Percentiles rank a stretch among this genome's conserved stretches.
Evolutionary conservation across 768 basidiomycete genomes (phyloP).

Genomic region (Thelephora aurantiotincta): DNA sequence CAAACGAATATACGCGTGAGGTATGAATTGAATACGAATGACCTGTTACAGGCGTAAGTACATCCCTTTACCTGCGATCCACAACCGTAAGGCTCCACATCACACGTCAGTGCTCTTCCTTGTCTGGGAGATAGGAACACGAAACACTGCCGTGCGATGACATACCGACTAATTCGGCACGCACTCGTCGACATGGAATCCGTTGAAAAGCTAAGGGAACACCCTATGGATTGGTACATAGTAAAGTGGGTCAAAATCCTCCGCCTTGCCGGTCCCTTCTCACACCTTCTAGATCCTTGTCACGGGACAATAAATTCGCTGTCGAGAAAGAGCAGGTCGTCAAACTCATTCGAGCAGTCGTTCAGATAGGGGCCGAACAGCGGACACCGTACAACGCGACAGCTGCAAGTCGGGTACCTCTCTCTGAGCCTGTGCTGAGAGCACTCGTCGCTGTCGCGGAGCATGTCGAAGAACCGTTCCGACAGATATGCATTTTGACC

Average conservation of each 20-base stretch:
- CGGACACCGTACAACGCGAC: slow-evolving; percentile 28
- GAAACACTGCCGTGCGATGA: slow-evolving; percentile 63
- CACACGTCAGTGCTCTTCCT: slow-evolving; percentile 51
- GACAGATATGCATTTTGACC: slow-evolving; percentile 71
- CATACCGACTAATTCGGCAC: slow-evolving; percentile 76
- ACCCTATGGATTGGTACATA: slow-evolving; percentile 79
- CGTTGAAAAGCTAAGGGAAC: slow-evolving; percentile 45
- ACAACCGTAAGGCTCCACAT: slow-evolving; percentile 1
- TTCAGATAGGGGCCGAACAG: slow-evolving; percentile 58
- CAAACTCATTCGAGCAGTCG: slow-evolving; percentile 72
- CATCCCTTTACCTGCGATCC: not conserved
- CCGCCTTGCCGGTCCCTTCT: slow-evolving; percentile 3
- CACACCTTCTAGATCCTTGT: slow-evolving; percentile 47
- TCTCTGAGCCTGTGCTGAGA: slow-evolving; percentile 70
- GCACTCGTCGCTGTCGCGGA: slow-evolving; percentile 91
- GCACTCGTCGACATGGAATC: slow-evolving; percentile 59
- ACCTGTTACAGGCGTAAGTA: slow-evolving; percentile 65
- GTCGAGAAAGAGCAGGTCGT: slow-evolving; percentile 89
- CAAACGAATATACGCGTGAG: slow-evolving; percentile 62
- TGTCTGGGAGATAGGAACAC: slow-evolving; percentile 64
- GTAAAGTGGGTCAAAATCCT: slow-evolving; percentile 46
- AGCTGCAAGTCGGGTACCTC: slow-evolving; percentile 32
- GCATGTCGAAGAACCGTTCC: slow-evolving; percentile 81
- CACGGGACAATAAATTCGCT: slow-evolving; percentile 70
- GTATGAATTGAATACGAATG: slow-evolving; percentile 55